A percentile compares a stretch with the other conserved stretches of the same genome.
Evolutionary conservation across 2,329 filamentous ascomycete species (phyloP).

Genomic region (Teratosphaeria destructans): DNA sequence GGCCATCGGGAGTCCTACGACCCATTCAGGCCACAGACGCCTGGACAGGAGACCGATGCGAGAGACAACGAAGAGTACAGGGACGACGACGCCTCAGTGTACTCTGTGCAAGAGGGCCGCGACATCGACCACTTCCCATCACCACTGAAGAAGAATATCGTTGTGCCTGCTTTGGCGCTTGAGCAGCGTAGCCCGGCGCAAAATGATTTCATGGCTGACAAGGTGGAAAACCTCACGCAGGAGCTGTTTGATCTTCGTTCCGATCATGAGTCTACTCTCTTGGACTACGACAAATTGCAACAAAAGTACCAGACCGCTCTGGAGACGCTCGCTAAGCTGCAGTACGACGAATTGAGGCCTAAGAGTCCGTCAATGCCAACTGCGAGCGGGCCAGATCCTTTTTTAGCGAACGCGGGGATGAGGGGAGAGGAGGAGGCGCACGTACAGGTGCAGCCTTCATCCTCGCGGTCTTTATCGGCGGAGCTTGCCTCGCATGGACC

Average conservation of each 20-base stretch:
- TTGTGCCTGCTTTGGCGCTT: constrained; percentile 26
- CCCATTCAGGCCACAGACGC: constrained; percentile 12
- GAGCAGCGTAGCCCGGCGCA: constrained; percentile 59
- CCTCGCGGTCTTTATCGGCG: constrained; percentile 84
- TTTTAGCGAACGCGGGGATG: constrained; percentile 68
- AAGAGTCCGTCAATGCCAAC: constrained; percentile 55
- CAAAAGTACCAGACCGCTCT: constrained; percentile 87
- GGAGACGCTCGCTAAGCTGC: constrained; percentile 69
- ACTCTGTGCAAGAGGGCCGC: neutral
- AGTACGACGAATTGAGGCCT: constrained; percentile 56
- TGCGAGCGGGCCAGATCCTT: constrained; percentile 60
- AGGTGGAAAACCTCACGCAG: constrained; percentile 81
- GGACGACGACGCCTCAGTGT: constrained; percentile 5
- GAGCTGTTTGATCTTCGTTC: constrained; percentile 84
- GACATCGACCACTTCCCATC: neutral
- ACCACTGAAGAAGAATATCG: neutral
- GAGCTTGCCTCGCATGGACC: constrained; percentile 84
- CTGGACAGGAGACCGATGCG: neutral
- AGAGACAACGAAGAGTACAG: constrained; percentile 9
- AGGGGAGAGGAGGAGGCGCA: constrained; percentile 55
- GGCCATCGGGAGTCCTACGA: constrained; percentile 17
- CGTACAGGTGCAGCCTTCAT: constrained; percentile 52
- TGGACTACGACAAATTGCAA: constrained; percentile 70
- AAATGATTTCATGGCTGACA: constrained; percentile 77
- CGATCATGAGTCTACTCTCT: constrained; percentile 76